Evolutionary conservation across 768 basidiomycete species (phyloP).

Genomic region (Mycena filopes): DNA sequence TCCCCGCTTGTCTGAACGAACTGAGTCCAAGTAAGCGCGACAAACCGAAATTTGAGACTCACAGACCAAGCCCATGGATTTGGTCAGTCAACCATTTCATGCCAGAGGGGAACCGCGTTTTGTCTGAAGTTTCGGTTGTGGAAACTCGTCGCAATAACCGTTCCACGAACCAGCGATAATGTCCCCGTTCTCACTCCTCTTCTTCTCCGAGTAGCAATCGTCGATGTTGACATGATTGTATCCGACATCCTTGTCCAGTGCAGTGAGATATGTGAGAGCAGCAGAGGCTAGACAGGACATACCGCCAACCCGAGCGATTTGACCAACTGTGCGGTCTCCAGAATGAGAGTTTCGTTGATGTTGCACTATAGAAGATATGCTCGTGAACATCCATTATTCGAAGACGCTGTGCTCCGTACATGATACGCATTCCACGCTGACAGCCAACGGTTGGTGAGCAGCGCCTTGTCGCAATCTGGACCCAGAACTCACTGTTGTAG

Average conservation of each 20-base stretch:
- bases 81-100: slow-evolving; percentile 66
- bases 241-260: slow-evolving; percentile 57
- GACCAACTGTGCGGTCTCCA: slow-evolving; percentile 61
- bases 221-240: slow-evolving; percentile 71
- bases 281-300: slow-evolving; percentile 13
- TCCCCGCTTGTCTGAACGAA: slow-evolving; percentile 63
- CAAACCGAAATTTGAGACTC: slow-evolving; percentile 34
- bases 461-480: slow-evolving; percentile 5
- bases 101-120: slow-evolving; percentile 63
- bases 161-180: slow-evolving; percentile 64
- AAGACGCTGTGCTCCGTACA: slow-evolving; percentile 45
- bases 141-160: background rate
- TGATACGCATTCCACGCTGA: slow-evolving; percentile 79
- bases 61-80: slow-evolving; percentile 69
- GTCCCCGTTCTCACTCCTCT: slow-evolving; percentile 60
- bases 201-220: slow-evolving; percentile 72
- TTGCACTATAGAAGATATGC: slow-evolving; percentile 55
- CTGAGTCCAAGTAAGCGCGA: background rate
- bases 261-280: too few species aligned
- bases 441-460: background rate
- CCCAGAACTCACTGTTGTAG: slow-evolving; percentile 25
- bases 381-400: background rate
- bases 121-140: slow-evolving; percentile 45
- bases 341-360: slow-evolving; percentile 63
- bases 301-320: slow-evolving; percentile 63